Evolutionary conservation across 805 yeast genomes (phyloP), one percentile per base, ranked within the genome.

Genomic region (Spathaspora arborariae): DNA sequence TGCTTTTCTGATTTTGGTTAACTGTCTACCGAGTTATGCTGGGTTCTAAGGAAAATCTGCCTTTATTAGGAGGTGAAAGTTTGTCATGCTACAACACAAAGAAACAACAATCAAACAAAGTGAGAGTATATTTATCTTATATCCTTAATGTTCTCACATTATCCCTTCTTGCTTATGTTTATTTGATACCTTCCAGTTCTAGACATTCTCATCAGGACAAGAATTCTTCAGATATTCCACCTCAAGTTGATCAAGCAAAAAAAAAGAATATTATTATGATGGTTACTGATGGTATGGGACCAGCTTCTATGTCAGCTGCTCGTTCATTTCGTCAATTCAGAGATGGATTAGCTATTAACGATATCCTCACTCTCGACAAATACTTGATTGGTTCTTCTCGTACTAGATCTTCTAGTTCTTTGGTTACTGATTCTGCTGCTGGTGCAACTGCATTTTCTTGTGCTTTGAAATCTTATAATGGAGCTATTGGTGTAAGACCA

Each of bases 221-320:
- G 3, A 20, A 34, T 7, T 5, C 38, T 16, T 22, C 20, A 3
- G 44, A 19, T 11, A 15, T 20, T 22, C 20, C 15, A 1, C 40
- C 39, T 2, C 21, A 20, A 7, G 45, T 54, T 20, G 62, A 58
- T 52, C 27, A 56, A 4, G 35, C 43, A n/a, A 51, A 49, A 49
- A 87, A 86, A 72, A 83, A 80, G 58, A 89, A 89, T 57, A 77
- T 90, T 47, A 85, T 89, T 44, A 88, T 89, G 71, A 82, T 89
- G 79, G 96, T 89, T 26, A 84, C 95, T 2, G 97, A 89, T 64
- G 97, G 97, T n/a, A 88, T 89, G 85, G 96, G 96, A 0, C 96
- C 96, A 2, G 85, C 96, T 0, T 84, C 95, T 2, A 66, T 89
- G 48, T 84, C 94, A 2, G 66, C 89, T 62, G 82, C 96, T 1